phyloP scores from a whole-genome alignment of 2,329 filamentous ascomycete species.

The Pseudonectria foliicola region DNA sequence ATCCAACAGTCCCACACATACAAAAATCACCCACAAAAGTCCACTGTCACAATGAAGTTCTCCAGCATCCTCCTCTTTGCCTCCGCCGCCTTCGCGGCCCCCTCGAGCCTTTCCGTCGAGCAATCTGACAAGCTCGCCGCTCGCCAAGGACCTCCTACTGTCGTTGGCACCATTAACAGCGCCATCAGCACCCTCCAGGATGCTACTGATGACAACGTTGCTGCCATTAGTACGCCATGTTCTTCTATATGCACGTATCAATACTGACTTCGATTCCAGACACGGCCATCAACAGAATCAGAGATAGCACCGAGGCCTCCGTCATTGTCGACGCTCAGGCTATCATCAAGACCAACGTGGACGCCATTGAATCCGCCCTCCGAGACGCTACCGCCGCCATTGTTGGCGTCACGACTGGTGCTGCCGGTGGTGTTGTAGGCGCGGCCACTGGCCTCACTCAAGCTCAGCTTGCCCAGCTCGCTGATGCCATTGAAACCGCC shows the following conservation, averaged over 20 bases:
- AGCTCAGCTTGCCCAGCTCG: constrained; percentile 1
- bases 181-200: constrained; percentile 2
- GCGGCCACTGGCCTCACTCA: constrained; percentile 1
- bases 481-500: background rate
- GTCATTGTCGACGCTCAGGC: background rate
- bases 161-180: constrained; percentile 1
- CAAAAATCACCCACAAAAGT: no score
- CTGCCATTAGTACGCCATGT: constrained; percentile 2
- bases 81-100: background rate
- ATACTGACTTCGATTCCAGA: background rate
- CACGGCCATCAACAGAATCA: background rate
- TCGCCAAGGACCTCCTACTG: constrained; percentile 2
- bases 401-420: background rate
- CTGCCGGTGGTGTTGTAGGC: constrained; percentile 1
- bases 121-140: background rate
- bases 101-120: background rate
- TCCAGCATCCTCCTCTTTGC: constrained; percentile 1
- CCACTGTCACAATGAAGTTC: background rate
- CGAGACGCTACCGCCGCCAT: constrained; percentile 2
- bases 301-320: background rate
- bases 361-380: constrained; percentile 1
- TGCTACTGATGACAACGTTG: background rate
- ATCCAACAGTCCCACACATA: no score
- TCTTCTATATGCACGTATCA: background rate
- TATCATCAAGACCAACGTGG: background rate